Percentiles rank a stretch among this genome's conserved stretches.
Evolutionary conservation across 176 grass and related monocot species (phyloP).

Genomic region (Oryza longistaminata): DNA sequence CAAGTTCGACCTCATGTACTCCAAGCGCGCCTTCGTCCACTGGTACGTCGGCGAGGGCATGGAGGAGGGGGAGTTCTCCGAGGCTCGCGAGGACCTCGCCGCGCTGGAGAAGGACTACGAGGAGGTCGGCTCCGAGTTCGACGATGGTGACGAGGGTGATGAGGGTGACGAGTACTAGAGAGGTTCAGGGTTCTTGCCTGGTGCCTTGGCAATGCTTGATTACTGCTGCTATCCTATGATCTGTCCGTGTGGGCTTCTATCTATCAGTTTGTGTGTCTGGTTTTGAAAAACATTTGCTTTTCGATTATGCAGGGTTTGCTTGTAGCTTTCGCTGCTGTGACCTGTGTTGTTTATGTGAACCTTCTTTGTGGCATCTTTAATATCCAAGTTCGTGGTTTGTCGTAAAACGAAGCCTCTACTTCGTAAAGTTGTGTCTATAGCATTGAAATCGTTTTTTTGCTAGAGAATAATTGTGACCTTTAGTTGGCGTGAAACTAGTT

Average conservation of each 20-base stretch:
- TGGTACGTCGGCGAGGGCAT: slow-evolving; percentile 65
- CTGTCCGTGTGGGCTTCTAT: background rate
- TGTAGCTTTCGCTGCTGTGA: background rate
- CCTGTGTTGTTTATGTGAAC: background rate
- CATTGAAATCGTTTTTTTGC: too few species aligned
- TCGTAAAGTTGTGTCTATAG: too few species aligned
- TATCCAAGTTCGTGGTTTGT: background rate
- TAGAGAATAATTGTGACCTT: too few species aligned
- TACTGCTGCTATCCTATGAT: background rate
- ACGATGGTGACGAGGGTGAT: slow-evolving; percentile 44
- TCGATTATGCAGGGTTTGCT: background rate
- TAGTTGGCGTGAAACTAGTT: too few species aligned
- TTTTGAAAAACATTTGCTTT: background rate
- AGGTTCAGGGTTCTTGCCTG: background rate
- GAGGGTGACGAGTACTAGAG: slow-evolving; percentile 55
- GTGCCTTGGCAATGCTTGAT: background rate
- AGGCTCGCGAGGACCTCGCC: slow-evolving; percentile 60
- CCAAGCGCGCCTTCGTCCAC: slow-evolving; percentile 62
- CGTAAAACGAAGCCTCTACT: background rate
- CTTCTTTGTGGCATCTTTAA: background rate
- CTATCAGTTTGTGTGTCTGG: background rate
- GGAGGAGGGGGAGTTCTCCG: slow-evolving; percentile 62
- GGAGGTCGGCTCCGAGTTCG: slow-evolving; percentile 53
- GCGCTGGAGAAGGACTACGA: slow-evolving; percentile 61
- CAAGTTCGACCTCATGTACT: slow-evolving; percentile 65